A percentile compares a stretch with the other conserved stretches of the same genome.
Conservation (phyloP, 73 alveolate species). For the Effrenium voratum region DNA sequence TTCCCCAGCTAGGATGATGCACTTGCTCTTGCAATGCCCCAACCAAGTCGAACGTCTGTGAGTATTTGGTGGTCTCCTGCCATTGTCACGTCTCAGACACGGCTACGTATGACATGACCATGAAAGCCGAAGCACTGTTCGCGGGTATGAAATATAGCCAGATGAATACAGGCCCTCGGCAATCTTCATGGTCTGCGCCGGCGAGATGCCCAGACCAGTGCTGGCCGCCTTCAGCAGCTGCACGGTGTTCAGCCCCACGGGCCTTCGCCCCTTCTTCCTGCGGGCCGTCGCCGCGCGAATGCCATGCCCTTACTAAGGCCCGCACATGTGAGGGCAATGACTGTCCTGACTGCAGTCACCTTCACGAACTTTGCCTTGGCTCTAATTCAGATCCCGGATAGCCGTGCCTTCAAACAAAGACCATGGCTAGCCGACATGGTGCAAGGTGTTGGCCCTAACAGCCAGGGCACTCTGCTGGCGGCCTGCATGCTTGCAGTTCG, state of each 20-base stretch:
- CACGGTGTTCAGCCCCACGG: constrained; percentile 97
- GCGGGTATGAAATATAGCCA: constrained; percentile 99
- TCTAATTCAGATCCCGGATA: too few relatives aligned
- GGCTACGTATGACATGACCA: too few relatives aligned
- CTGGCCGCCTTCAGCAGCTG: constrained; percentile 98
- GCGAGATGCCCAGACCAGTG: constrained; percentile 95
- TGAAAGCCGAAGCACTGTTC: constrained; percentile 98
- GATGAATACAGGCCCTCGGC: constrained; percentile 99
- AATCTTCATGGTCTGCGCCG: constrained; percentile 89
- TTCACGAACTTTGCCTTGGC: too few relatives aligned
- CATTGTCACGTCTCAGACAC: not conserved
- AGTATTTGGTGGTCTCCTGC: constrained; percentile 82
- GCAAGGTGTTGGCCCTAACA: too few relatives aligned
- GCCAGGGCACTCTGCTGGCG: too few relatives aligned
- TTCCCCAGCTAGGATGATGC: constrained; percentile 97
- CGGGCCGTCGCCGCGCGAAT: not conserved
- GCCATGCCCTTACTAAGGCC: too few relatives aligned
- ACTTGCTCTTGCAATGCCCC: constrained; percentile 97
- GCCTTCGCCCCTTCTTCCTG: constrained; percentile 79
- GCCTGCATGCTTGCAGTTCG: too few relatives aligned
- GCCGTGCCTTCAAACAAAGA: too few relatives aligned
- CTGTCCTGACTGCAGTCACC: too few relatives aligned
- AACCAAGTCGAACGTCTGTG: constrained; percentile 96
- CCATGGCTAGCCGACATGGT: too few relatives aligned
- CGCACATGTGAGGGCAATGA: too few relatives aligned